Conservation (phyloP, 768 basidiomycete genomes). For the Phaffia australis region DNA sequence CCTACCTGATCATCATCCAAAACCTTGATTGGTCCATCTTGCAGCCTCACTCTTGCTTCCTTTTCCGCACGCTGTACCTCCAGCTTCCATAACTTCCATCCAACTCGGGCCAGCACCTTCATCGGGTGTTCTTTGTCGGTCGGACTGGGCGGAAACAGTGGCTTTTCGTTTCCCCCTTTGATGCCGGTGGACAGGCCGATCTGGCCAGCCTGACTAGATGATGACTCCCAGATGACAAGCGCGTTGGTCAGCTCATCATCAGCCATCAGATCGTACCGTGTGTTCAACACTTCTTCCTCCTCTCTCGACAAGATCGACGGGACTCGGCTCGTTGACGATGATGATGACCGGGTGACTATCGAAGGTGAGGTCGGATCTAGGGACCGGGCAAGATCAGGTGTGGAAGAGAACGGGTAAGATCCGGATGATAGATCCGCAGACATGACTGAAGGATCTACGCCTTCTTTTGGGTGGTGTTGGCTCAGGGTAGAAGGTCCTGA, state of each 20-base stretch:
- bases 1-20: not conserved
- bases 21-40: not conserved
- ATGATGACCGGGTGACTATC: not conserved
- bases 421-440: too few relatives aligned
- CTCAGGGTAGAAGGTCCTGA: too few relatives aligned
- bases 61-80: not conserved
- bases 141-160: slow-evolving; percentile 16
- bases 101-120: slow-evolving; percentile 11
- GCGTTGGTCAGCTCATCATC: slow-evolving; percentile 7
- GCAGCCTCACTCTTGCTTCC: not conserved
- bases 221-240: slow-evolving; percentile 8
- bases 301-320: slow-evolving; percentile 1
- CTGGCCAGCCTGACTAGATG: not conserved
- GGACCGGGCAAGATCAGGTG: not conserved
- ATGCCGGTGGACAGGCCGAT: not conserved
- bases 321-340: not conserved
- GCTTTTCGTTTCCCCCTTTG: not conserved
- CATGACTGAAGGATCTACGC: too few relatives aligned
- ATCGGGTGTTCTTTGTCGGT: slow-evolving; percentile 18
- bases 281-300: slow-evolving; percentile 13
- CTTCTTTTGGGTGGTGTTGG: too few relatives aligned
- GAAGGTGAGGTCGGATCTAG: not conserved
- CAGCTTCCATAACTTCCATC: slow-evolving; percentile 5
- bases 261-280: slow-evolving; percentile 19
- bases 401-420: not conserved